Percentiles rank a stretch among this genome's conserved stretches.
Evolutionary conservation across 306 rosid species (phyloP).

Genomic region (Sophora flavescens): DNA sequence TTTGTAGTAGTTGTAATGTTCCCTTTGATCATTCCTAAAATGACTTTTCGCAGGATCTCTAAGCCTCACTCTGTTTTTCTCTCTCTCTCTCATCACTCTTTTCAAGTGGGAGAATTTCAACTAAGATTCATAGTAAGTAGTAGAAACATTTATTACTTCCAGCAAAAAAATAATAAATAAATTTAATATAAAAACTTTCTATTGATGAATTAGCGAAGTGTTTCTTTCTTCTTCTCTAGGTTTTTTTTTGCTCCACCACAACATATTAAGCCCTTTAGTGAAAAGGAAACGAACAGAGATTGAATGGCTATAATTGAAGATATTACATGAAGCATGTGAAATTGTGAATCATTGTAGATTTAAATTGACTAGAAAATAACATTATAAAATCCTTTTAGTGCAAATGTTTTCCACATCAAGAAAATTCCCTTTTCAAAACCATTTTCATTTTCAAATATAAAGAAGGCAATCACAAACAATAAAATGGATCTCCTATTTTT

Average conservation of each 20-base stretch:
- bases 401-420: neutral
- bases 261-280: neutral
- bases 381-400: neutral
- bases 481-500: slow-evolving; percentile 2
- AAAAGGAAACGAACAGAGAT: neutral
- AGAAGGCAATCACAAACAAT: neutral
- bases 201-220: neutral
- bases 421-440: slow-evolving; percentile 8
- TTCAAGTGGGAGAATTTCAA: no score
- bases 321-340: neutral
- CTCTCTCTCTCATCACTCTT: no score
- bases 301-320: neutral
- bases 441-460: slow-evolving; percentile 26
- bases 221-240: neutral
- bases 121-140: neutral
- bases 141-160: neutral
- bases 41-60: no score
- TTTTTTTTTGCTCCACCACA: neutral
- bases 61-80: no score
- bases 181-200: neutral
- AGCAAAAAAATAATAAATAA: neutral
- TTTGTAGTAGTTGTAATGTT: no score
- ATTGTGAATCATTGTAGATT: neutral
- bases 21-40: no score
- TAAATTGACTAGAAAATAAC: neutral